Conservation (phyloP, 305 asterid genomes). For the Ilex paraguariensis region DNA sequence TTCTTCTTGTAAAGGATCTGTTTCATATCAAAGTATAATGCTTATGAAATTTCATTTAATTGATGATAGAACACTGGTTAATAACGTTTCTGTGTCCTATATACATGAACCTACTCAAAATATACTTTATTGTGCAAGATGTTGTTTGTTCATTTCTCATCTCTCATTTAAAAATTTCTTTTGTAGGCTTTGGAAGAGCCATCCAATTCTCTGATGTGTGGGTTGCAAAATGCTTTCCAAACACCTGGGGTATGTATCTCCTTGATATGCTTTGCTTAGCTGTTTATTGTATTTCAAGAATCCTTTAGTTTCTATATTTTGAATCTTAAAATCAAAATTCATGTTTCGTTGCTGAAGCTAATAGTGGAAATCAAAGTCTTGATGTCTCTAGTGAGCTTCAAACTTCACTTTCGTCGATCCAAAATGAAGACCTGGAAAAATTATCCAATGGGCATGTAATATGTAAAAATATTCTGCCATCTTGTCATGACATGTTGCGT, state of each 20-base stretch:
- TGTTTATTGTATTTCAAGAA: background rate
- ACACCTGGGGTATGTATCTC: slow-evolving; percentile 70
- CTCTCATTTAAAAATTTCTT: background rate
- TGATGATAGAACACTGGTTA: background rate
- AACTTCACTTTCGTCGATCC: background rate
- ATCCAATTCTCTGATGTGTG: slow-evolving; percentile 44
- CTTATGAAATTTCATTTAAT: background rate
- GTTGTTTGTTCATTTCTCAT: slow-evolving; percentile 9
- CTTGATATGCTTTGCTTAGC: slow-evolving; percentile 4
- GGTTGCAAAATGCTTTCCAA: slow-evolving; percentile 53
- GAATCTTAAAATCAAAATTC: background rate
- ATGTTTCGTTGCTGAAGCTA: background rate
- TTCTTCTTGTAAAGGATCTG: background rate
- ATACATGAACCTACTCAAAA: background rate
- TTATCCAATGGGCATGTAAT: background rate
- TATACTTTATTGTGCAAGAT: background rate
- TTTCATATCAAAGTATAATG: too few species aligned
- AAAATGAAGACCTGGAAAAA: background rate
- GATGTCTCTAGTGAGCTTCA: background rate
- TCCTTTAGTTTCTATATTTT: background rate
- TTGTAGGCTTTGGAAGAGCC: slow-evolving; percentile 64
- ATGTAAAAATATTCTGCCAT: background rate
- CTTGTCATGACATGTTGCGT: background rate
- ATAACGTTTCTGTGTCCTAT: too few species aligned
- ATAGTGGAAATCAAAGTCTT: background rate